Evolutionary conservation across 352 stramenopile genomes (phyloP), one percentile per base, ranked within the genome.

Genomic region (Stephanocyclus meneghinianus): DNA sequence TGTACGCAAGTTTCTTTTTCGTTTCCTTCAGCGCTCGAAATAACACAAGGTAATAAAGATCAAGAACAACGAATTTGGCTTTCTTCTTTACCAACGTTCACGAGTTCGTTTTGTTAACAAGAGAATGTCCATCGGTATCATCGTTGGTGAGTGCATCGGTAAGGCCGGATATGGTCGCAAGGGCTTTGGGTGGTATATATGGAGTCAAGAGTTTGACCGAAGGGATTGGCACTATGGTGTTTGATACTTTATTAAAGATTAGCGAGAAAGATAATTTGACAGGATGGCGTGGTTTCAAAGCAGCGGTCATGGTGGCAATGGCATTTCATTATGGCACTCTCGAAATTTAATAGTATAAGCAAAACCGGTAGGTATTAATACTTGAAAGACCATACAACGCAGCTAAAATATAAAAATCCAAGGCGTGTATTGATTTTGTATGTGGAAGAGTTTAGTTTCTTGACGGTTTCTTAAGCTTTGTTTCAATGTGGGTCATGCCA

Each of bases 141-240:
- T 88, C 80, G 13, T 75, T 94, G 40, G 85, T 95, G 42, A 92
- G 77, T 73, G 76, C 81, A 5, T 88, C 68, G n/a, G 91, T 95
- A 11, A 72, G 80, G 71, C 83, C 87, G 2, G 68, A 85, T 13
- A 84, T 83, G 50, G 90, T 95, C 16, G 93, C 92, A 50, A 90
- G 95, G 85, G 92, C 92, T 21, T 76, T 96, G 15, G 93, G 93
- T 32, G 87, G 91, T 4, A 79, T 96, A 2, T 96, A 96, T 81
- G 93, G 93, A 18, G 89, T 96, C 56, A 95, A 95, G 63, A 91
- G 90, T 64, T 82, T 96, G 21, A 96, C 91, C 0, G 91, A 95
- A 83, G 93, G 92, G 26, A 84, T 92, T n/a, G 89, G 89, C 5
- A 87, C 89, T 8, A 56, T 94, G 1, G 2, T 92, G 1, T 92